Percentiles rank a stretch among this genome's conserved stretches.
phyloP scores from a whole-genome alignment of 768 basidiomycete species.

The Scleroderma bovista region DNA sequence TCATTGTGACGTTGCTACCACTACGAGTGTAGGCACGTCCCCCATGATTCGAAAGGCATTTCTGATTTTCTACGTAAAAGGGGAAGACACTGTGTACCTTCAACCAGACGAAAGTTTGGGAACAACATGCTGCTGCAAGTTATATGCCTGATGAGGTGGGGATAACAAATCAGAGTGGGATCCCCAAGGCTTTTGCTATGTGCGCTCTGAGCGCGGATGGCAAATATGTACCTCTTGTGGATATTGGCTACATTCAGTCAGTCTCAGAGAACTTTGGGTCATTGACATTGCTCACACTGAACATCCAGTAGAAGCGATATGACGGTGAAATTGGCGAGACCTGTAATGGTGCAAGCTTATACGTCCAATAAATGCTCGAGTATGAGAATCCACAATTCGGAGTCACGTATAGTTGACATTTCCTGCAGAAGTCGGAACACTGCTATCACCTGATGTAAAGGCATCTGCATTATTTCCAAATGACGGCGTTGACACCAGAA shows the following conservation, averaged over 20 bases:
- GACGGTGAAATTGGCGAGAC: background rate
- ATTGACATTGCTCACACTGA: background rate
- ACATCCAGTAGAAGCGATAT: background rate
- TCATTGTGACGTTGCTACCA: background rate
- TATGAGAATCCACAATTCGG: no score
- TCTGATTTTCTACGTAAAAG: background rate
- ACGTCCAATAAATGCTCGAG: background rate
- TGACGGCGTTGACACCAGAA: no score
- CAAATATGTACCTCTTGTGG: background rate
- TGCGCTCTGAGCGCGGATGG: background rate
- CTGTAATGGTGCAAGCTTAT: background rate
- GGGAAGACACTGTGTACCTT: background rate
- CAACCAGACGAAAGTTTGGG: background rate
- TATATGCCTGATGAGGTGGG: background rate
- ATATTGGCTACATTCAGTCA: background rate
- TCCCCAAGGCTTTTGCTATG: background rate
- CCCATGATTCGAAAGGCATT: background rate
- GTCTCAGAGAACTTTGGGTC: background rate
- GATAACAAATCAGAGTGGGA: background rate
- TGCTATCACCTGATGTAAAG: no score
- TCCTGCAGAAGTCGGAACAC: no score
- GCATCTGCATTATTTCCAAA: no score
- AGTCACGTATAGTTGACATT: no score
- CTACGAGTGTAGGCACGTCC: background rate
- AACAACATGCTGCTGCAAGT: background rate